Evolutionary conservation across 2,329 filamentous ascomycete species (phyloP), one percentile per base, ranked within the genome.

Genomic region (Venturiaceae sp.): DNA sequence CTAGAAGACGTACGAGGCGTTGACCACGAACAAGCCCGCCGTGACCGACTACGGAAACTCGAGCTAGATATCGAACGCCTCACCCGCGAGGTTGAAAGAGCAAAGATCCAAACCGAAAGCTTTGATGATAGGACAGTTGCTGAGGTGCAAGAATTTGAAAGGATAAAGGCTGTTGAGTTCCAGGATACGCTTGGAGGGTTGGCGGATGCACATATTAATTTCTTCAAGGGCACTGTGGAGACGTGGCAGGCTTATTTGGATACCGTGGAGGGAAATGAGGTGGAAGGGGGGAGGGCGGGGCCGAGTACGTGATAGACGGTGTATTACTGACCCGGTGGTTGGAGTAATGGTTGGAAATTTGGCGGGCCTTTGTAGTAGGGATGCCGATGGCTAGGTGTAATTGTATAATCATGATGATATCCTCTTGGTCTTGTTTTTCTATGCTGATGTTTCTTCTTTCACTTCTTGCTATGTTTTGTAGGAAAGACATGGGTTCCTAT

Each of bases 91-190:
- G 92, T 95, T 0, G 92, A 97, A 72, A 83, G 83, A 47, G 90
- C 94, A 5, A 91, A 91, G 73, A 87, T 86, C 68, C 90, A 87
- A 14, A 90, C 86, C 55, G 91, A 97, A 72, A 86, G 90, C 69
- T 99, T 99, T 67, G 94, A 96, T 72, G 92, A 96, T 69, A 91
- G 96, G 73, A 92, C 96, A 1, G 87, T 97, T 46, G 87, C 89
- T 67, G 94, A 99, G 71, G 89, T 96, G 0, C 82, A 82, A 21
- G 92, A 96, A 69, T 99, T 99, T 74, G 94, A 99, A 75, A 83
- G 92, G 59, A 97, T 97, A 79, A 99, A 99, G 78, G 85, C 90
- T 39, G 79, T 89, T 44, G 92, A 99, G 77, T 95, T 99, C 73
- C 89, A 90, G 71, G 83, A 87, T 63, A 92, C 94, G 65, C 80